Evolutionary conservation across 306 rosid species (phyloP).

Genomic region (Quercus mongolica): DNA sequence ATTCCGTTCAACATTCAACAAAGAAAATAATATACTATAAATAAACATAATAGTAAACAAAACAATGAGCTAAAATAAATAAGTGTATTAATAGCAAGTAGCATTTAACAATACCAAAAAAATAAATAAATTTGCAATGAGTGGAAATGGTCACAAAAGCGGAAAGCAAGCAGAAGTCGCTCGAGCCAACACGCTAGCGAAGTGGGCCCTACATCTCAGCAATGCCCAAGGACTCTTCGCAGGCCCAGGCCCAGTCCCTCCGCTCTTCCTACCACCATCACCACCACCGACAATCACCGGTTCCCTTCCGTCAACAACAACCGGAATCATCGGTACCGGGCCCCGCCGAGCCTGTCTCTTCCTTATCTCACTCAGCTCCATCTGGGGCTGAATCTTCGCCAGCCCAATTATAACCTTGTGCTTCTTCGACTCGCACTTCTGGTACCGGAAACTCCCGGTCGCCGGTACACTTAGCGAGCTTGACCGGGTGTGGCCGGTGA

Average conservation of each 20-base stretch:
- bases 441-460: conserved; percentile 4
- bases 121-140: too few species aligned
- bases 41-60: neutral
- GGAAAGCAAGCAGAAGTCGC: conserved; percentile 30
- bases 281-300: neutral
- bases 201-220: conserved; percentile 23
- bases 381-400: conserved; percentile 28
- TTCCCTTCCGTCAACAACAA: neutral
- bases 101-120: too few species aligned
- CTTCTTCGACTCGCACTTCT: conserved; percentile 4
- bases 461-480: conserved; percentile 11
- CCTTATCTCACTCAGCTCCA: conserved; percentile 44
- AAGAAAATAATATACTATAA: neutral
- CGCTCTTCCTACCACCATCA: neutral
- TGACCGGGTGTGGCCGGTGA: neutral
- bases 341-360: conserved; percentile 28
- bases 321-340: conserved; percentile 30
- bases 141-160: neutral
- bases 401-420: conserved; percentile 38
- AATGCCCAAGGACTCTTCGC: conserved; percentile 23
- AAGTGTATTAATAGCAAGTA: neutral
- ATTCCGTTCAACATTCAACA: too few species aligned
- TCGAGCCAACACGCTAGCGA: conserved; percentile 22
- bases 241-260: neutral
- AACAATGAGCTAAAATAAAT: neutral